Evolutionary conservation across 1,284 basidiomycete genomes (phyloP).

Genomic region (Retiboletus flavoniger): DNA sequence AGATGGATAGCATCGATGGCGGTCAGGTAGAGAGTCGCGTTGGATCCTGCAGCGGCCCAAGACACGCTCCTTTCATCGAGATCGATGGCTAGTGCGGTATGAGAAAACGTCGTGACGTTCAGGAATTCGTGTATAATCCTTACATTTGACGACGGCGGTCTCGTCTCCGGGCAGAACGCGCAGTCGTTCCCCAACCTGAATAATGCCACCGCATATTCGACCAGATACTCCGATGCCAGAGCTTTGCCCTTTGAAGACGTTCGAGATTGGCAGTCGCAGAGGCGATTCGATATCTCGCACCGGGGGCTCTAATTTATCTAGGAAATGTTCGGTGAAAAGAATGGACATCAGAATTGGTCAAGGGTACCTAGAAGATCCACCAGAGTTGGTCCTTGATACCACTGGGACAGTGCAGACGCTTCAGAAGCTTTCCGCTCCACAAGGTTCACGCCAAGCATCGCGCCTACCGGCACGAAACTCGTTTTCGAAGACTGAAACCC

Average conservation of each 20-base stretch:
- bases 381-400: conserved; percentile 88
- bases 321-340: not conserved
- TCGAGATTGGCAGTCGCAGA: conserved; percentile 87
- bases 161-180: conserved; percentile 92
- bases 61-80: conserved; percentile 75
- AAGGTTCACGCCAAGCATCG: conserved; percentile 90
- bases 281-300: conserved; percentile 74
- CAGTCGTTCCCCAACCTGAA: conserved; percentile 90
- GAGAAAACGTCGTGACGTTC: conserved; percentile 11
- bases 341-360: not conserved
- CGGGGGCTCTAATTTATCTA: conserved; percentile 84
- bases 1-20: conserved; percentile 87
- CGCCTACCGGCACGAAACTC: conserved; percentile 86
- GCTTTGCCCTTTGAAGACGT: conserved; percentile 90
- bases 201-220: conserved; percentile 82
- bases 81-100: conserved; percentile 71
- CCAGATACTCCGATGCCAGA: conserved; percentile 84
- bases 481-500: conserved; percentile 83
- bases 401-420: conserved; percentile 52
- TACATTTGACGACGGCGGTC: conserved; percentile 80
- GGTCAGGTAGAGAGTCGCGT: conserved; percentile 82
- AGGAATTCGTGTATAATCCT: conserved; percentile 15
- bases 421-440: conserved; percentile 50
- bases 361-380: conserved; percentile 78
- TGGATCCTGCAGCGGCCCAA: conserved; percentile 91